phyloP scores from a whole-genome alignment of 106 monocot species.

The Amphibolis antarctica region DNA sequence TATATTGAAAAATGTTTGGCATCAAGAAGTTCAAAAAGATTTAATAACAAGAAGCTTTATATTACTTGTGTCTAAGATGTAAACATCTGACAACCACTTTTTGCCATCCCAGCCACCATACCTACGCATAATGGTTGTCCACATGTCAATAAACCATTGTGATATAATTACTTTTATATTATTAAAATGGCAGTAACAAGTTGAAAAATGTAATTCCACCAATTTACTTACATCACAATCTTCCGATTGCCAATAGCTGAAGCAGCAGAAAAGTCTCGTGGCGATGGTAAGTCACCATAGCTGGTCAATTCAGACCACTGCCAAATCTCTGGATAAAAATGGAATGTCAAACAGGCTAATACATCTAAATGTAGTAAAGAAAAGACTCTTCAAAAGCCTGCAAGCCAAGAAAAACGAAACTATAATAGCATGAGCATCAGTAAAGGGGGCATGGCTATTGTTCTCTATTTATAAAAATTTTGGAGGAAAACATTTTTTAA shows the following conservation, averaged over 20 bases:
- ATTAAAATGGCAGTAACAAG: neutral
- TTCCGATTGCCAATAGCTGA: conserved; percentile 88
- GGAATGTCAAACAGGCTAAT: neutral
- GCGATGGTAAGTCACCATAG: conserved; percentile 93
- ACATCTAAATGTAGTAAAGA: too few species aligned
- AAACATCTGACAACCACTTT: conserved; percentile 97
- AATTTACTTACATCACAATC: conserved; percentile 69
- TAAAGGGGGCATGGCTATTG: too few species aligned
- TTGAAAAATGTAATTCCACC: neutral
- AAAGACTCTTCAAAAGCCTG: too few species aligned
- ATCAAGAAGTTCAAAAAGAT: neutral
- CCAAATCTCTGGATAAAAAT: conserved; percentile 62
- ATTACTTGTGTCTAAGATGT: conserved; percentile 91
- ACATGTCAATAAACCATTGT: neutral
- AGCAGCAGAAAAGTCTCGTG: conserved; percentile 87
- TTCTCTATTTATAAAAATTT: too few species aligned
- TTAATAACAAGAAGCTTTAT: neutral
- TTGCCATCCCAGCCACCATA: conserved; percentile 99
- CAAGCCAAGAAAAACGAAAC: too few species aligned
- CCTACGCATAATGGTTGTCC: conserved; percentile 29
- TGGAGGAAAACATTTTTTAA: too few species aligned
- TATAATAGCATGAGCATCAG: too few species aligned
- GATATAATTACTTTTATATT: neutral
- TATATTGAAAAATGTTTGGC: neutral
- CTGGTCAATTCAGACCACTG: conserved; percentile 98